Evolutionary conservation across 441 rosid genomes (phyloP).

Genomic region (Arabidopsis lyrata): DNA sequence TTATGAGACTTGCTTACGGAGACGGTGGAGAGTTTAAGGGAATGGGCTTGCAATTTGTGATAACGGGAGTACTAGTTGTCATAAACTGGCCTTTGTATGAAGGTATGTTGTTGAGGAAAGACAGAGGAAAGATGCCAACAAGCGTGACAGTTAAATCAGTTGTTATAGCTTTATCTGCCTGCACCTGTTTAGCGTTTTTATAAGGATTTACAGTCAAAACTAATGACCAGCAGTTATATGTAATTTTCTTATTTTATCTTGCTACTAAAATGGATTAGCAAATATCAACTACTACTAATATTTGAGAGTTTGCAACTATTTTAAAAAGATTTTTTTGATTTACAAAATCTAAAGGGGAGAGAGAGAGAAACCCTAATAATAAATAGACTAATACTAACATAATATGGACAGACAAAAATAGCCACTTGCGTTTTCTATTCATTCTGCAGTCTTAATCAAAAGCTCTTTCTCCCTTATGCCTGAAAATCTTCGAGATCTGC

Average conservation of each 20-base stretch:
- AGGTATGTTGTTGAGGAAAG: conserved; percentile 61
- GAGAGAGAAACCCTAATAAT: conserved; percentile 22
- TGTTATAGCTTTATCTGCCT: conserved; percentile 53
- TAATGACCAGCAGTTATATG: background rate
- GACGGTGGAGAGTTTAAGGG: conserved; percentile 23
- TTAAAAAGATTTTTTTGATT: conserved; percentile 21
- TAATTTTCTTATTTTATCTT: background rate
- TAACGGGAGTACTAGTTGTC: conserved; percentile 53
- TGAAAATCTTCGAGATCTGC: conserved; percentile 38
- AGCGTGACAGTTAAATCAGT: conserved; percentile 49
- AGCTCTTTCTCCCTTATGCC: conserved; percentile 32
- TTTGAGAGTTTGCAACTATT: conserved; percentile 32
- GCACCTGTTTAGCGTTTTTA: conserved; percentile 45
- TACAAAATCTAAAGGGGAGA: conserved; percentile 41
- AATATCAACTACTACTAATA: background rate
- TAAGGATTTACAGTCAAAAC: background rate
- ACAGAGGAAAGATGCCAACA: conserved; percentile 63
- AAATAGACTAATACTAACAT: conserved; percentile 31
- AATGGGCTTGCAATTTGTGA: conserved; percentile 53
- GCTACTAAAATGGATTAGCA: conserved; percentile 14
- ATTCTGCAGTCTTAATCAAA: conserved; percentile 23
- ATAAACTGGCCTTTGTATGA: conserved; percentile 68
- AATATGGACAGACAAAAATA: conserved; percentile 40
- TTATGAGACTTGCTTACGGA: conserved; percentile 32
- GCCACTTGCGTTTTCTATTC: conserved; percentile 30